Conservation (phyloP, 2,329 filamentous ascomycete genomes). For the Simplicillium aogashimaense region DNA sequence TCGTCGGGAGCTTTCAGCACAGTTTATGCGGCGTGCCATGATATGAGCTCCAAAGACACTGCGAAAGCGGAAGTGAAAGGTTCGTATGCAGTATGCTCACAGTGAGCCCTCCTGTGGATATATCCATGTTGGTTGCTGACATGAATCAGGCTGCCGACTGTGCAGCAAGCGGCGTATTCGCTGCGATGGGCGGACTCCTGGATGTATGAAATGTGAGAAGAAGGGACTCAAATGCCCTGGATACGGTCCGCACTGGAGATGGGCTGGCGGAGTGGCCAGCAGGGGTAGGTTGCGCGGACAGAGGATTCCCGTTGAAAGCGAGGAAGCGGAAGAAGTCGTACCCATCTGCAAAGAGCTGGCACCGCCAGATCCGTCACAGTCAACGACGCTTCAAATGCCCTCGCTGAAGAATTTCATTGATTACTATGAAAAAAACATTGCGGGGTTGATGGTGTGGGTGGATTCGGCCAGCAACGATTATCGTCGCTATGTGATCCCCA, state of each 20-base stretch:
- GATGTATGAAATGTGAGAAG: constrained; percentile 17
- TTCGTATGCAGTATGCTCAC: too few relatives aligned
- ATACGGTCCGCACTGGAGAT: constrained; percentile 15
- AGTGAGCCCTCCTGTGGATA: too few relatives aligned
- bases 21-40: too few relatives aligned
- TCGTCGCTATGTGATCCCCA: constrained; percentile 14
- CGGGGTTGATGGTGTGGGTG: constrained; percentile 20
- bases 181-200: constrained; percentile 15
- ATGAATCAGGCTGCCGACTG: constrained; percentile 11
- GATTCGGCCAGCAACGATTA: constrained; percentile 19
- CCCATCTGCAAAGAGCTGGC: neutral
- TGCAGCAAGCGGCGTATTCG: constrained; percentile 18
- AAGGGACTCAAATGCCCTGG: constrained; percentile 17
- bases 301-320: constrained; percentile 7
- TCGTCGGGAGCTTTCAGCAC: too few relatives aligned
- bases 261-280: constrained; percentile 17
- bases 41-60: too few relatives aligned
- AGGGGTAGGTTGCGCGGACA: constrained; percentile 15
- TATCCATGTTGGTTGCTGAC: too few relatives aligned
- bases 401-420: constrained; percentile 15
- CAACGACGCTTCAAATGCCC: constrained; percentile 1
- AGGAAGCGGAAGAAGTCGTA: neutral
- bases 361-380: neutral
- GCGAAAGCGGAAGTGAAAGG: too few relatives aligned
- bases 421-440: constrained; percentile 18